phyloP scores from a whole-genome alignment of 345 rosid species.

The Viola odorata region DNA sequence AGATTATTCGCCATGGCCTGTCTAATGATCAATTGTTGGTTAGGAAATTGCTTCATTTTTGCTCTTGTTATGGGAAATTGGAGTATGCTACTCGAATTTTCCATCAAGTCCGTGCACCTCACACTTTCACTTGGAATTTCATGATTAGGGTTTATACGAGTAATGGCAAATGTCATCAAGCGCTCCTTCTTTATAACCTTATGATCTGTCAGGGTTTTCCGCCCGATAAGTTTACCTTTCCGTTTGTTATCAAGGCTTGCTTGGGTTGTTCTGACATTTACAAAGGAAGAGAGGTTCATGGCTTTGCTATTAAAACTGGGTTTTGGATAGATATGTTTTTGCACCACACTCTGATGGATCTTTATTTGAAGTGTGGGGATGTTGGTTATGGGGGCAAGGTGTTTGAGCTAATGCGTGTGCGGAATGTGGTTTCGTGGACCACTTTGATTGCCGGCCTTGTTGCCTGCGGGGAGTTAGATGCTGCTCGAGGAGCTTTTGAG shows the following conservation, averaged over 20 bases:
- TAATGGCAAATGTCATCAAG: constrained; percentile 38
- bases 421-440: constrained; percentile 65
- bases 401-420: constrained; percentile 49
- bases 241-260: constrained; percentile 67
- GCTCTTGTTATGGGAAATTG: constrained; percentile 37
- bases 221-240: constrained; percentile 69
- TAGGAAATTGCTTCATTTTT: constrained; percentile 47
- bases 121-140: constrained; percentile 64
- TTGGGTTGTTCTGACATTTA: constrained; percentile 21
- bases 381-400: constrained; percentile 36
- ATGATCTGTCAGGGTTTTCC: constrained; percentile 44
- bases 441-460: constrained; percentile 61
- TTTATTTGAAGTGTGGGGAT: constrained; percentile 52
- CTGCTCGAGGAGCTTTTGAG: constrained; percentile 42
- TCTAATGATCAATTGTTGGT: constrained; percentile 44
- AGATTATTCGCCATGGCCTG: constrained; percentile 44
- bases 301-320: constrained; percentile 51
- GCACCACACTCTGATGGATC: constrained; percentile 57
- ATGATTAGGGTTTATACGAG: constrained; percentile 50
- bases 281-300: constrained; percentile 53
- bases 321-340: constrained; percentile 43
- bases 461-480: constrained; percentile 37
- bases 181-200: constrained; percentile 46
- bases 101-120: constrained; percentile 34
- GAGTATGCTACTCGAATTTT: constrained; percentile 51